Evolutionary conservation across 345 rosid species (phyloP), one percentile per base, ranked within the genome.

Genomic region (Brassica cretica): DNA sequence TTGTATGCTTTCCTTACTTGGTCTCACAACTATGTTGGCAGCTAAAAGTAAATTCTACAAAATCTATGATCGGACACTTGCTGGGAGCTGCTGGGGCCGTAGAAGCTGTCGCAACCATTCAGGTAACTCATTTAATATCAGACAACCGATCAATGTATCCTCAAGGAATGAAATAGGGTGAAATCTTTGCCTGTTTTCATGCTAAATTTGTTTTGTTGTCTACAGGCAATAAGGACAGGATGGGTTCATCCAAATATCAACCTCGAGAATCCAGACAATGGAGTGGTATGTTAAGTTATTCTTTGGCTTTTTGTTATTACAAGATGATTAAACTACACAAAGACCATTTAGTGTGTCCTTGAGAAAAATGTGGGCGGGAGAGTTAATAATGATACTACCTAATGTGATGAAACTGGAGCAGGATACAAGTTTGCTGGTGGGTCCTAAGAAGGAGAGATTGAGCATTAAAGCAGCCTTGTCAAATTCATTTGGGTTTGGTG

Each of bases 211-310:
- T 76, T 66, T 56, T 68, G 19, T 74, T 66, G 58, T 39, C 64
- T 62, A 37, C 80, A 94, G 97, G 98, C 98, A 72, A 94, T 94
- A 88, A 80, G 83, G 59, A 92, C 95, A 5, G 97, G 98, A 61
- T 94, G 97, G 97, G 85, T 92, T 81, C 98, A 94, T 85, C 98
- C 98, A 67, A 92, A 92, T 78, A 79, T 94, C 85, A 94, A 94
- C 78, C 88, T 92, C 25, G 97, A 94, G 79, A 84, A 82, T 77
- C 97, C 98, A 63, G 98, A 90, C 71, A 81, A 76, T 68, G 89
- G 86, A 83, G 86, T 94, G 89, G 98, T 94, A 86, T 70, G 86
- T 75, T 61, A 33, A 15, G 66, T 8, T 39, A 0, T 19, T 8
- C 64, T 14, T 21, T 65, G 51, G 49, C 67, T 55, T 64, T 30